phyloP scores from a whole-genome alignment of 1,284 basidiomycete species.

The Papiliotrema laurentii region DNA sequence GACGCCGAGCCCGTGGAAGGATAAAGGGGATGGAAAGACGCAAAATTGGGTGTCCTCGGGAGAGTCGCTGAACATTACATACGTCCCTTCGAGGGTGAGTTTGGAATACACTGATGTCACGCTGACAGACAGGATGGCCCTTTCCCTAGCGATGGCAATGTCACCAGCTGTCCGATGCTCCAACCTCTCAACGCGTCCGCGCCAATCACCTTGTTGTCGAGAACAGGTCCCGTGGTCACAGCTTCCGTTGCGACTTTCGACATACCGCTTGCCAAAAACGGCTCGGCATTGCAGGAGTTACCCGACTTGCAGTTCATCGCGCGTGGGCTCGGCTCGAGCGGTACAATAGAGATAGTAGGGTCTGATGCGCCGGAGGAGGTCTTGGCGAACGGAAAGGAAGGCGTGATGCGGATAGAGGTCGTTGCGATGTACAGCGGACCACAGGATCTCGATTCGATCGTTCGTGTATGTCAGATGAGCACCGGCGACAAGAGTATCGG shows the following conservation, averaged over 20 bases:
- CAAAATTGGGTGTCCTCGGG: conserved; percentile 10
- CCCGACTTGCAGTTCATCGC: conserved; percentile 35
- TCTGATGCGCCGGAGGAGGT: conserved; percentile 27
- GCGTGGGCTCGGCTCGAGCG: conserved; percentile 37
- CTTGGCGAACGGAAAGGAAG: conserved; percentile 28
- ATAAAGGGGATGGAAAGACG: conserved; percentile 13
- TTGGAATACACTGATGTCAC: neutral
- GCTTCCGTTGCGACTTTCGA: conserved; percentile 28
- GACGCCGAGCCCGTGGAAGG: conserved; percentile 10
- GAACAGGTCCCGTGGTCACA: conserved; percentile 25
- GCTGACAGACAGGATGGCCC: conserved; percentile 35
- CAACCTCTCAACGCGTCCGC: conserved; percentile 25
- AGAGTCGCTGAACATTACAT: conserved; percentile 30
- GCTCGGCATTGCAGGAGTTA: conserved; percentile 11
- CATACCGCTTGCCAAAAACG: conserved; percentile 24
- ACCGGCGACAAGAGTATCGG: conserved; percentile 29
- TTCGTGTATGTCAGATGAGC: conserved; percentile 36
- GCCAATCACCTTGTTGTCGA: conserved; percentile 22
- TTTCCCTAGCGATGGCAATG: conserved; percentile 26
- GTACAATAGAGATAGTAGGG: conserved; percentile 43
- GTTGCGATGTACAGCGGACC: conserved; percentile 28
- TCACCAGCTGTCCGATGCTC: conserved; percentile 36
- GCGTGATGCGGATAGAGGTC: conserved; percentile 38
- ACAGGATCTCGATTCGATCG: conserved; percentile 22
- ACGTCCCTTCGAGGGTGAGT: conserved; percentile 26